Base-by-base conservation (phyloP, 2,329 filamentous ascomycete species). In the Colletotrichum incanum region DNA sequence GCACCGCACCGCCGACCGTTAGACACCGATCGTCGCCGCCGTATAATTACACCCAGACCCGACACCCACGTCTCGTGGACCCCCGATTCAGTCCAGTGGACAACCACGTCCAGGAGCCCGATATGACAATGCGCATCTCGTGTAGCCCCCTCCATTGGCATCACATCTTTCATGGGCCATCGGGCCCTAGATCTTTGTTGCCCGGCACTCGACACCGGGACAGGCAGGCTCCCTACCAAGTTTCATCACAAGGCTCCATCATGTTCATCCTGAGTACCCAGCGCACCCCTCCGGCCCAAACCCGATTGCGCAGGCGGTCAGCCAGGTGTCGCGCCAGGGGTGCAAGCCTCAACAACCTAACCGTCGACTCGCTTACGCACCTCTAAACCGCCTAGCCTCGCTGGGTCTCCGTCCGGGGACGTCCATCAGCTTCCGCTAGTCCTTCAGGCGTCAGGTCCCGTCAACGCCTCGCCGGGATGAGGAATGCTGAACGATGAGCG, bases 321-420 rank as follows among this genome's bases (percentile, higher is more conserved):
- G 59, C 23, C 45, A 55, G 41, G 26, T 62, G 39, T 55, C 45
- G 52, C 45, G 52, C 18, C 65, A 61, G 69, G 69, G 65, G 58
- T 68, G 69, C 58, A 68, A 72, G 69, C 70, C 70, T 72, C 70
- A 72, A 72, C 70, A 72, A 72, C 68, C 69, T 69, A 65, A 69
- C 65, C 66, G 65, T 70, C 20, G 54, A 16, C 70, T 72, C 70
- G 70, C 70, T 72, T 72, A 70, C 39, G 59, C 70, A 49, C 59
- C 69, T 72, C 69, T 65, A 69, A 72, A 72, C 54, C 54, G 70
- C 65, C 65, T 70, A 72, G 70, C 65, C 59, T 70, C 65, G 70
- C 65, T 59, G 69, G 41, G 64, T 69, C 69, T 65, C 69, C 59
- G 70, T 70, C 70, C 59, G 65, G 70, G 70, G 65, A 70, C 59